Conservation (phyloP, 75 land plant genomes). For the Adiantum capillusveneris region DNA sequence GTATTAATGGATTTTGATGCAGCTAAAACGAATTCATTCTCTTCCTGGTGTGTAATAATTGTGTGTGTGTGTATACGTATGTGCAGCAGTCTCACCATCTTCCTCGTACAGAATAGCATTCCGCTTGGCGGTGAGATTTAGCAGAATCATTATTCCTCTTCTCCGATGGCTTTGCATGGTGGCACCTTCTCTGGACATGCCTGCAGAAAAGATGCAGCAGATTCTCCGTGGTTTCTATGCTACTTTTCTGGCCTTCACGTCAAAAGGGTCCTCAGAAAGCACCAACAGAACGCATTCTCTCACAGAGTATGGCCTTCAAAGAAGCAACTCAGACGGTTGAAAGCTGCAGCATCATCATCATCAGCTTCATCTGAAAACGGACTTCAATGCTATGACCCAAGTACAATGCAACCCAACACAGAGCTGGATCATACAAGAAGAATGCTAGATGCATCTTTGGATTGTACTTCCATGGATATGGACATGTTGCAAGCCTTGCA, state of each 20-base stretch:
- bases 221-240: too few relatives aligned
- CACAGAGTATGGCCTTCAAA: neutral
- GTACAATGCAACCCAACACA: conserved; percentile 27
- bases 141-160: too few relatives aligned
- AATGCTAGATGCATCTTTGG: conserved; percentile 37
- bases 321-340: neutral
- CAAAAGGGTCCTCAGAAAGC: neutral
- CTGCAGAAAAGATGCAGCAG: too few relatives aligned
- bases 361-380: conserved; percentile 46
- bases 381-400: conserved; percentile 43
- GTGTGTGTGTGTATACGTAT: too few relatives aligned
- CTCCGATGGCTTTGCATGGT: too few relatives aligned
- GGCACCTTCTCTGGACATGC: too few relatives aligned
- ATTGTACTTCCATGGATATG: conserved; percentile 30
- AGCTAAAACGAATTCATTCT: too few relatives aligned
- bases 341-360: conserved; percentile 8
- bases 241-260: neutral
- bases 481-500: conserved; percentile 67
- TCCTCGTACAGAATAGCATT: too few relatives aligned
- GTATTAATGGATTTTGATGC: too few relatives aligned
- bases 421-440: conserved; percentile 44
- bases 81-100: too few relatives aligned
- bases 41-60: too few relatives aligned
- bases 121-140: too few relatives aligned
- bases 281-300: neutral